Percentiles rank a stretch among this genome's conserved stretches.
Conservation (phyloP, 768 basidiomycete species). For the Clavaria fumosa region DNA sequence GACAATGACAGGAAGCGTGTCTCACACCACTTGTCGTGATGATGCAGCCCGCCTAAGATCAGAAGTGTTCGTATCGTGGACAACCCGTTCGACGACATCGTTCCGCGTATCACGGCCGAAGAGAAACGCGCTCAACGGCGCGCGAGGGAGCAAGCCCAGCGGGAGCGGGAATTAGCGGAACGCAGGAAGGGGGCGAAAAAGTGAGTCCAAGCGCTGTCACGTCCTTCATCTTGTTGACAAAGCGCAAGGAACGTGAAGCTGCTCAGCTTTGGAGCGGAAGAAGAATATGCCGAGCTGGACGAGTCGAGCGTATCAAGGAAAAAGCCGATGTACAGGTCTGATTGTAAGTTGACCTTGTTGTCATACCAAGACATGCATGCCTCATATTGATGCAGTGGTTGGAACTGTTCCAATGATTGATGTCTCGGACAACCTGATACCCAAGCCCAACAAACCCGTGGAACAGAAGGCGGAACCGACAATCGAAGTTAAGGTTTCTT, state of each 20-base stretch:
- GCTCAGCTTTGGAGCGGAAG: slow-evolving; percentile 74
- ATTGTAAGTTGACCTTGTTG: slow-evolving; percentile 40
- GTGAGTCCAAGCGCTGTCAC: slow-evolving; percentile 26
- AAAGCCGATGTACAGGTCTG: slow-evolving; percentile 71
- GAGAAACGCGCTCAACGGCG: slow-evolving; percentile 76
- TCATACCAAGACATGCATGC: background rate
- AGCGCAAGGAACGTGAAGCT: slow-evolving; percentile 72
- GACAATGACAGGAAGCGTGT: background rate
- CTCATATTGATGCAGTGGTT: too few species aligned
- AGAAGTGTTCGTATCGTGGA: slow-evolving; percentile 71
- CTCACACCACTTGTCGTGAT: too few species aligned
- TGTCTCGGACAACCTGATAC: too few species aligned
- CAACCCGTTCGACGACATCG: slow-evolving; percentile 90
- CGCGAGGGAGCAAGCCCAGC: slow-evolving; percentile 60
- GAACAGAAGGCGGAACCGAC: too few species aligned
- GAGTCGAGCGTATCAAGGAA: slow-evolving; percentile 47
- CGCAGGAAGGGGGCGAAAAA: slow-evolving; percentile 75
- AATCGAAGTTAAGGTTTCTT: too few species aligned
- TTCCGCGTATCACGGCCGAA: slow-evolving; percentile 90
- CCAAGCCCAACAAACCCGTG: too few species aligned
- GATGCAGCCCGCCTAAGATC: slow-evolving; percentile 75
- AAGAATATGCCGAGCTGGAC: slow-evolving; percentile 44
- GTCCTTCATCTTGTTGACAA: slow-evolving; percentile 2
- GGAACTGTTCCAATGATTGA: slow-evolving; percentile 24
- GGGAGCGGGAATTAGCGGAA: slow-evolving; percentile 63